Evolutionary conservation across 306 rosid species (phyloP).

Genomic region (Dryas alaskensis): DNA sequence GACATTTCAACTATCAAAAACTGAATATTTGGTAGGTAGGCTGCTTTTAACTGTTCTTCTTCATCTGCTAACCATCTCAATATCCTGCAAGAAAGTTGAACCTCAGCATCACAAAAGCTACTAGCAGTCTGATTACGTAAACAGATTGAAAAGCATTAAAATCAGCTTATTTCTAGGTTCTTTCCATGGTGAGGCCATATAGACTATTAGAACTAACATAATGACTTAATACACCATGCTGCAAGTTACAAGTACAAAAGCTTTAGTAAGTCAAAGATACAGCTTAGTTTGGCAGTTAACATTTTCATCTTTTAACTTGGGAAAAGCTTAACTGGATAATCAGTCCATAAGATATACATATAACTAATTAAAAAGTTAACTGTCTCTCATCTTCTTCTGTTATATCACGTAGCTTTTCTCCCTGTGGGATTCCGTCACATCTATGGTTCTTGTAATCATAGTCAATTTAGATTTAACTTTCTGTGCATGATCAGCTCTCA

Average conservation of each 20-base stretch:
- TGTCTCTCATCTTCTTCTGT: neutral
- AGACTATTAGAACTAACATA: neutral
- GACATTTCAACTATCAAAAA: slow-evolving; percentile 91
- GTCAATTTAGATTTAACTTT: neutral
- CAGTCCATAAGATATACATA: neutral
- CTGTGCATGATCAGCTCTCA: neutral
- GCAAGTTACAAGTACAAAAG: slow-evolving; percentile 10
- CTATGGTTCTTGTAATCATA: neutral
- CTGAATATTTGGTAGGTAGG: slow-evolving; percentile 51
- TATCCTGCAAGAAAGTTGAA: slow-evolving; percentile 49
- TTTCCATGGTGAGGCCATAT: neutral
- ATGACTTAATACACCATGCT: slow-evolving; percentile 6
- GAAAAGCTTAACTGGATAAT: neutral
- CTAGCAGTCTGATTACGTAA: neutral
- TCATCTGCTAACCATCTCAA: slow-evolving; percentile 85
- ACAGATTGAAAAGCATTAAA: neutral
- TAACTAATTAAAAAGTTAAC: neutral
- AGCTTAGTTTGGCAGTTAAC: slow-evolving; percentile 9
- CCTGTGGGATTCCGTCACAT: neutral
- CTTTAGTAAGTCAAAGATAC: neutral
- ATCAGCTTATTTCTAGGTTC: neutral
- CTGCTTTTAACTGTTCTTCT: slow-evolving; percentile 57
- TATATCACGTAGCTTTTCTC: neutral
- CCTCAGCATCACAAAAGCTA: slow-evolving; percentile 14
- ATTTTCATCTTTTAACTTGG: neutral